Percentiles rank a stretch among this genome's conserved stretches.
Conservation (phyloP, 2,329 filamentous ascomycete species). For the Exophiala spinifera region DNA sequence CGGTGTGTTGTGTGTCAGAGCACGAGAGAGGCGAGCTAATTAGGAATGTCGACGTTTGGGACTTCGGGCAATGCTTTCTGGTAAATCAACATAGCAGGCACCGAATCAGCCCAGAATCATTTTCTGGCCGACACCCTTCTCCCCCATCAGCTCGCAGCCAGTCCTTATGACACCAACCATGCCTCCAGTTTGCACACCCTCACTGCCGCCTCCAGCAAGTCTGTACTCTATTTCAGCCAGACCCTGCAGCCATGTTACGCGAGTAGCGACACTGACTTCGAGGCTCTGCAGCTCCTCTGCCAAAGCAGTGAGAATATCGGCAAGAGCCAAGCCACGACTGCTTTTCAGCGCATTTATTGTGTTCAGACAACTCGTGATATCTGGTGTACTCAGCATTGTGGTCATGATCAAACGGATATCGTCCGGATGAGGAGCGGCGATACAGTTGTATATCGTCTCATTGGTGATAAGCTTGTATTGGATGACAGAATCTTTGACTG, state of each 20-base stretch:
- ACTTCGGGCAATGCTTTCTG: no score
- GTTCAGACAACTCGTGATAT: conserved; percentile 83
- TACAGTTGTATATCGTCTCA: conserved; percentile 92
- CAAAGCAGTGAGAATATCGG: conserved; percentile 86
- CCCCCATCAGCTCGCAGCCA: conserved; percentile 72
- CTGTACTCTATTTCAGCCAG: conserved; percentile 91
- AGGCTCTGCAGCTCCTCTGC: conserved; percentile 78
- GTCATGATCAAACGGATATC: conserved; percentile 82
- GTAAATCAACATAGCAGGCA: no score
- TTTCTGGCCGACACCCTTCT: conserved; percentile 33
- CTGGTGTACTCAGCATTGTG: conserved; percentile 76
- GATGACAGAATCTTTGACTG: conserved; percentile 57
- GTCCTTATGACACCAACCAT: conserved; percentile 83
- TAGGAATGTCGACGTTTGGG: no score
- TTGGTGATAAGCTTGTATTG: conserved; percentile 84
- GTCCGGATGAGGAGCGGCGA: conserved; percentile 86
- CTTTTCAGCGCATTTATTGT: conserved; percentile 87
- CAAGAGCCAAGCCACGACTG: conserved; percentile 79
- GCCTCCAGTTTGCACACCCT: conserved; percentile 86
- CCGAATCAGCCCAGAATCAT: conserved; percentile 21
- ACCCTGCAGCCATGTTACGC: conserved; percentile 87
- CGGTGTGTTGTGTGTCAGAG: no score
- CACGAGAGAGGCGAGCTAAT: no score
- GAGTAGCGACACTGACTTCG: conserved; percentile 80
- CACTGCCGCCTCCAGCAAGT: conserved; percentile 80